Percentiles rank a stretch among this genome's conserved stretches.
Evolutionary conservation across 2,329 filamentous ascomycete species (phyloP).

Genomic region (Eutypa lata): DNA sequence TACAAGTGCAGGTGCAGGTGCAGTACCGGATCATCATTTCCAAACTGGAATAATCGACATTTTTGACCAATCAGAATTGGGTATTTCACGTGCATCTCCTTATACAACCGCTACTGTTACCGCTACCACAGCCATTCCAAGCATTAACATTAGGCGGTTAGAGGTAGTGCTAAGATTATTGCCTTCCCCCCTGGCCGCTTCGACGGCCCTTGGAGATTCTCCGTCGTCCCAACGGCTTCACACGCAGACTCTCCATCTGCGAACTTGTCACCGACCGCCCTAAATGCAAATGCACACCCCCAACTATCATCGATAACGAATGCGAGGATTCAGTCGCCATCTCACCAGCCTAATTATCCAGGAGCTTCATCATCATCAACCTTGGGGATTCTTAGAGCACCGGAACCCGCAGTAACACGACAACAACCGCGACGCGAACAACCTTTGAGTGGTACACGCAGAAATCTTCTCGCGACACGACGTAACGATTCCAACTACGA

Average conservation of each 20-base stretch:
- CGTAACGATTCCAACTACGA: no score
- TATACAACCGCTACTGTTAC: not conserved
- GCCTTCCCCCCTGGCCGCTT: conserved; percentile 17
- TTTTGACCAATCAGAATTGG: not conserved
- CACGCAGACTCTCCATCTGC: conserved; percentile 20
- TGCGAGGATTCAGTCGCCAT: conserved; percentile 7
- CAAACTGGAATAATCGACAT: not conserved
- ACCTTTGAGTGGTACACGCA: conserved; percentile 9
- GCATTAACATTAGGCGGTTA: not conserved
- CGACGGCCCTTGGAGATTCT: conserved; percentile 17
- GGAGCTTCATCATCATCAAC: not conserved
- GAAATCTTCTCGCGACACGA: conserved; percentile 18
- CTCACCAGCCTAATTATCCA: conserved; percentile 14
- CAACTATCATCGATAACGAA: conserved; percentile 4
- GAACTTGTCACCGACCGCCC: conserved; percentile 25
- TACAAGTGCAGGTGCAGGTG: no score
- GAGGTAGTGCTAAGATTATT: no score
- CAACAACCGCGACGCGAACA: not conserved
- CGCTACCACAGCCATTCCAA: not conserved
- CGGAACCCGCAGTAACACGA: conserved; percentile 3
- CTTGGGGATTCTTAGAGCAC: not conserved
- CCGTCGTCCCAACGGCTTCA: conserved; percentile 30
- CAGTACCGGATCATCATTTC: no score
- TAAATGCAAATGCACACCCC: no score
- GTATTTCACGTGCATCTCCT: not conserved